Evolutionary conservation across 1,284 basidiomycete genomes (phyloP).

Genomic region (Moesziomyces sp.): DNA sequence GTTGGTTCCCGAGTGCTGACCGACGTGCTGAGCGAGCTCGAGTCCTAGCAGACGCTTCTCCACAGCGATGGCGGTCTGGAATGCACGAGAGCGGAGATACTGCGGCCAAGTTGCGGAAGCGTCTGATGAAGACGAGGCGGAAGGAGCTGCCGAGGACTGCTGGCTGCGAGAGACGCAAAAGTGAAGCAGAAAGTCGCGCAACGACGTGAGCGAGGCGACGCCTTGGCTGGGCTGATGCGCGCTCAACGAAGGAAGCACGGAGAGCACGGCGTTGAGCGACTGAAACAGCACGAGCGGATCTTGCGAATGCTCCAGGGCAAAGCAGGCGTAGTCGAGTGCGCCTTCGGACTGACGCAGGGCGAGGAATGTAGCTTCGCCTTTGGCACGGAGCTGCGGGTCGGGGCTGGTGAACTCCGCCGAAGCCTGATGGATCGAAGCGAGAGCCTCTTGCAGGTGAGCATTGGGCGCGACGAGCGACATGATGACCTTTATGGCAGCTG

Average conservation of each 20-base stretch:
- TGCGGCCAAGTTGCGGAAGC: constrained; percentile 41
- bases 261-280: constrained; percentile 46
- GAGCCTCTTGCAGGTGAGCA: constrained; percentile 48
- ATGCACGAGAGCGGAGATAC: constrained; percentile 49
- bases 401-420: constrained; percentile 52
- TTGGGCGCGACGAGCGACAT: constrained; percentile 45
- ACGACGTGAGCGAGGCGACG: constrained; percentile 27
- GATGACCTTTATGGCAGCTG: background rate
- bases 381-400: constrained; percentile 44
- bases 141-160: constrained; percentile 18
- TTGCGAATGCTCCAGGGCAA: constrained; percentile 47
- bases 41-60: constrained; percentile 50
- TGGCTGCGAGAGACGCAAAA: constrained; percentile 44
- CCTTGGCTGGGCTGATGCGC: constrained; percentile 23
- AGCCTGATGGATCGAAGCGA: constrained; percentile 52
- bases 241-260: constrained; percentile 40
- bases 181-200: constrained; percentile 54
- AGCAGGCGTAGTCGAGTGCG: constrained; percentile 56
- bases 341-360: constrained; percentile 47
- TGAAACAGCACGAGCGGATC: constrained; percentile 57
- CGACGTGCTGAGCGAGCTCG: constrained; percentile 44
- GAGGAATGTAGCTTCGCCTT: constrained; percentile 56
- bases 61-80: constrained; percentile 52
- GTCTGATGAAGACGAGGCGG: constrained; percentile 4
- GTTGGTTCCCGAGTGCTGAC: constrained; percentile 17